phyloP scores from a whole-genome alignment of 306 rosid species.

The Cucurbita ficifolia region DNA sequence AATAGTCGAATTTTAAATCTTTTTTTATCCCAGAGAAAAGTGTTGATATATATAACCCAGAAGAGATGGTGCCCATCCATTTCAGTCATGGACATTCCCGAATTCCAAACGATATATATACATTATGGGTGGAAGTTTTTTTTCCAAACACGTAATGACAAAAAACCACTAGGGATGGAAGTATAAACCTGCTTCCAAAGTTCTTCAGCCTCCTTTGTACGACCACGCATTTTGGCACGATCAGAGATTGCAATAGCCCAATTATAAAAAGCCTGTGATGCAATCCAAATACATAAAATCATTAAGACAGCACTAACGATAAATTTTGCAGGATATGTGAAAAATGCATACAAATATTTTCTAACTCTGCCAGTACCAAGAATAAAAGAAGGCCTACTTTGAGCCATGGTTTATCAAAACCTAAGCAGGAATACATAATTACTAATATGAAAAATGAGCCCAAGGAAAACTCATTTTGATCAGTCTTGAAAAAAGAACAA shows the following conservation, averaged over 20 bases:
- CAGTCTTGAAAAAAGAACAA: not conserved
- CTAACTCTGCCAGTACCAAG: not conserved
- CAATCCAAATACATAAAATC: not conserved
- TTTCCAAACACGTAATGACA: not conserved
- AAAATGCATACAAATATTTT: not conserved
- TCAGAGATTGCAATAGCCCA: conserved; percentile 99
- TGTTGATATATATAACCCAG: not conserved
- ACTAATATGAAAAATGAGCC: not conserved
- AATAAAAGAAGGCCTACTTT: not conserved
- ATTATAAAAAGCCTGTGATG: conserved; percentile 80
- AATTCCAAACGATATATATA: not conserved
- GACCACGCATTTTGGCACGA: conserved; percentile 99
- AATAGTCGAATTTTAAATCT: not conserved
- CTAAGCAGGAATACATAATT: not conserved
- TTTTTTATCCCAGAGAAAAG: not conserved
- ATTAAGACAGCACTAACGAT: not conserved
- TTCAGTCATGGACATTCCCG: not conserved
- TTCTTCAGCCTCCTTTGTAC: conserved; percentile 99
- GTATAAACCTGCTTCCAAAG: conserved; percentile 84
- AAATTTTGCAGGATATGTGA: not conserved
- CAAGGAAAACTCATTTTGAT: not conserved
- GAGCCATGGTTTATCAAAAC: not conserved
- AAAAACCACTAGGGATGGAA: conserved; percentile 2
- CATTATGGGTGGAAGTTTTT: not conserved
- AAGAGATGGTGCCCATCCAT: not conserved